Percentiles rank a stretch among this genome's conserved stretches.
These are phyloP conservation scores for Kwoniella dendrophila DNA, from an alignment of 768 basidiomycete species.

Conservation along the genomic window DNA sequence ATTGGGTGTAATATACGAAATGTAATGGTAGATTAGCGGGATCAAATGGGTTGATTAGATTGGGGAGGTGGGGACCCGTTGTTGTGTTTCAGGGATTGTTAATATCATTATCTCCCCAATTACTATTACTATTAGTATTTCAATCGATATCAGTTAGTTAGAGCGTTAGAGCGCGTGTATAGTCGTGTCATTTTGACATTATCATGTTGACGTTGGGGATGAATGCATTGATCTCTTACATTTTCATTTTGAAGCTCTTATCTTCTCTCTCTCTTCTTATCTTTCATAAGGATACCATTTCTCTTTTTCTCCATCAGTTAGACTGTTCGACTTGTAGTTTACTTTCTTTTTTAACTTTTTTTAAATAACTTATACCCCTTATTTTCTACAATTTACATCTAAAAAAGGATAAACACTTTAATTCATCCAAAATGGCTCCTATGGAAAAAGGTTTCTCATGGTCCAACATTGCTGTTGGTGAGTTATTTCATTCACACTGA, in stretches of 20 bases:
- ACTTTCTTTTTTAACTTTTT: background rate
- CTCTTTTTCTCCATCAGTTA: background rate
- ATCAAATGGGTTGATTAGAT: slow-evolving; percentile 15
- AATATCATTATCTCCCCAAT: slow-evolving; percentile 7
- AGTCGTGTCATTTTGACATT: background rate
- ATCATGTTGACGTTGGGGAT: too few relatives aligned
- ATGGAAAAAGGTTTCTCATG: slow-evolving; percentile 57
- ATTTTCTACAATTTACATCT: background rate
- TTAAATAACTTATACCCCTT: slow-evolving; percentile 1
- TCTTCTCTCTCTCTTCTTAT: background rate
- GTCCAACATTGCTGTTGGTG: slow-evolving; percentile 58
- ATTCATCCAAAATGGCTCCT: slow-evolving; percentile 64
- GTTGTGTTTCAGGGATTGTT: background rate
- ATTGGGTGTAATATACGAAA: too few relatives aligned
- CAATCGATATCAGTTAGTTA: too few relatives aligned
- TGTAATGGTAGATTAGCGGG: slow-evolving; percentile 2
- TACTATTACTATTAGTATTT: background rate
- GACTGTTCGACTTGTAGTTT: background rate
- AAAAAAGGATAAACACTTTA: background rate
- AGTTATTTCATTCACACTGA: slow-evolving; percentile 13
- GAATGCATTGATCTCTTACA: slow-evolving; percentile 6
- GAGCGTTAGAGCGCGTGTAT: too few relatives aligned
- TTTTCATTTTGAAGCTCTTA: background rate
- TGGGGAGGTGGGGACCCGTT: slow-evolving; percentile 13
- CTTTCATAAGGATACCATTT: background rate